Evolutionary conservation across 2,329 filamentous ascomycete species (phyloP), one percentile per base, ranked within the genome.

Genomic region (Nemania sp.): DNA sequence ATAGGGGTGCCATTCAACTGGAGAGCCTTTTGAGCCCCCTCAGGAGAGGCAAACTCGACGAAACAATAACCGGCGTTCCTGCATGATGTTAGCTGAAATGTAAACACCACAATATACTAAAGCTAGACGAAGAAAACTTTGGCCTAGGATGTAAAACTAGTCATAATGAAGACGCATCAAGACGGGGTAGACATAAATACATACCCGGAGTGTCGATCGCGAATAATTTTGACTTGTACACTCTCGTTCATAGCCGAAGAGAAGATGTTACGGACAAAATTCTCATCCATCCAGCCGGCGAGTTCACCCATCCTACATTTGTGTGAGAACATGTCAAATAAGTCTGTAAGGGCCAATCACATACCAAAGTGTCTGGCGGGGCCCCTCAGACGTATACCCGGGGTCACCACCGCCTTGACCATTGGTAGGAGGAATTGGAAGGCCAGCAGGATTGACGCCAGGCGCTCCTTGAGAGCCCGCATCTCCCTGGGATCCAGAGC

Each of bases 31-130:
- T 87, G 89, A 43, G 95, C 95, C 62, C 93, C 91, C 40, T 93
- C 91, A 10, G 92, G 84, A 69, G 83, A 89, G 58, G 86, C 74
- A 72, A 99, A 99, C 75, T 98, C 95, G 71, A 98, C 92, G 77
- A 99, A 99, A 80, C 94, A 99, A 80, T 99, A 99, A 63, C 95
- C 95, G 66, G 95, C 95, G 76, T 97, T 99, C 71, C 92, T 96
- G 74, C 34, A 43, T 37, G 18, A 49, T 54, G 18, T 18, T 43
- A 39, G 52, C 20, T 15, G 40, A 35, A 17, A n/a, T 37, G n/a
- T 57, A 34, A 52, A 7, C 13, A 43, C 45, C 34, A 9, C 15
- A 21, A 29, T n/a, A n/a, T n/a, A 46, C 5, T 10, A 11, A 9
- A 10, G 15, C 17, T 6, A 43, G 40, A 20, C 4, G 40, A 29